These are phyloP conservation scores for Antrodiella citrinella DNA, from an alignment of 768 basidiomycete species.

Conservation along the genomic window DNA sequence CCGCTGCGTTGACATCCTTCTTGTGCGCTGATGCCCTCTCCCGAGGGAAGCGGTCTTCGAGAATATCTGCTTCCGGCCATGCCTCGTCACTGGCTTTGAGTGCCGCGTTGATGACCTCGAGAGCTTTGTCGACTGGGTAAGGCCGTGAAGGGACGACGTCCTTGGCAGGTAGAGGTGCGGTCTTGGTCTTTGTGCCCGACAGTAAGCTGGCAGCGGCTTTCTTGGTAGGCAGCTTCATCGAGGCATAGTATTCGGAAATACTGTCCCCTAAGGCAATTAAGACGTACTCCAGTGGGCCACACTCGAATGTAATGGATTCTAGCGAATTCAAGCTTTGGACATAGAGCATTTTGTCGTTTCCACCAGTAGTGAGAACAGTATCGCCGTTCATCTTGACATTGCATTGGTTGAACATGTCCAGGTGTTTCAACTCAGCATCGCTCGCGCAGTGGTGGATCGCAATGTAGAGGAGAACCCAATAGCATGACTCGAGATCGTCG, in stretches of 20 bases:
- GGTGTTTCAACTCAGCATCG: background rate
- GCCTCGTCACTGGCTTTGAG: background rate
- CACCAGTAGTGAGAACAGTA: background rate
- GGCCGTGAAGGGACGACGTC: too few relatives aligned
- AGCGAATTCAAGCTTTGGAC: background rate
- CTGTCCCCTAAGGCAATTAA: too few relatives aligned
- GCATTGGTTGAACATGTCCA: background rate
- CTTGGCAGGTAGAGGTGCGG: too few relatives aligned
- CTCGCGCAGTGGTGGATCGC: conserved; percentile 1
- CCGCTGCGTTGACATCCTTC: too few relatives aligned
- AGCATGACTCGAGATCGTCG: conserved; percentile 11
- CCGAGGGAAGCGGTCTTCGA: background rate
- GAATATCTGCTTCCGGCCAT: background rate
- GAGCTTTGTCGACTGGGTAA: too few relatives aligned
- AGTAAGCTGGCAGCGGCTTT: background rate
- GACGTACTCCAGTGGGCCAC: background rate
- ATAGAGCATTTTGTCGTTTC: background rate
- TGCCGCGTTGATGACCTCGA: background rate
- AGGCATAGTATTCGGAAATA: too few relatives aligned
- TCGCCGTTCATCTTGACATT: background rate
- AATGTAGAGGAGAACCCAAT: conserved; percentile 7
- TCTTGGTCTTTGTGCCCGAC: too few relatives aligned
- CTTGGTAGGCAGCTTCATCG: too few relatives aligned
- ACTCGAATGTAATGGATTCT: background rate
- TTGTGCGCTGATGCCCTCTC: too few relatives aligned